A percentile compares a stretch with the other conserved stretches of the same genome.
Evolutionary conservation across 148 eudicot species (phyloP).

Genomic region (Pharnaceum exiguum): DNA sequence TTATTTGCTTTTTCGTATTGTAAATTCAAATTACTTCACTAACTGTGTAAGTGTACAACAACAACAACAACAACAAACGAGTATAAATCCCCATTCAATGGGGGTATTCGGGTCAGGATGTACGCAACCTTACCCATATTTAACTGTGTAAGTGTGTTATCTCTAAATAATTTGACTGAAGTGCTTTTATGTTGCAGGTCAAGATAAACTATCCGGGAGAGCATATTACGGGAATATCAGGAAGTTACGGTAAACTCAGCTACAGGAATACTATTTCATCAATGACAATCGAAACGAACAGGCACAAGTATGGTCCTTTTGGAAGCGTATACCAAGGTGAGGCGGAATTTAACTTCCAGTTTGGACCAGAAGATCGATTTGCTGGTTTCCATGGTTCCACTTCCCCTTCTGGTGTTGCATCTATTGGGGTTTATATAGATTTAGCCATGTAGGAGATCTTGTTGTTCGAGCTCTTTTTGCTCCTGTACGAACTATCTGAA

Average conservation of each 20-base stretch:
- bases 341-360: background rate
- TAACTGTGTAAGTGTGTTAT: too few species aligned
- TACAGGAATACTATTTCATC: background rate
- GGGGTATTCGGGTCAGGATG: too few species aligned
- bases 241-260: background rate
- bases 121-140: too few species aligned
- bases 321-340: background rate
- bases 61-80: too few species aligned
- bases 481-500: too few species aligned
- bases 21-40: too few species aligned
- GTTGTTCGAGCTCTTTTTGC: too few species aligned
- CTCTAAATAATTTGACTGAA: too few species aligned
- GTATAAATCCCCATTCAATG: too few species aligned
- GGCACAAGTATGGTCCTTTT: background rate
- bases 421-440: constrained; percentile 6
- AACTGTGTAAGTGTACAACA: too few species aligned
- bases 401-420: background rate
- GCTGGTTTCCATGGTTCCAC: constrained; percentile 7
- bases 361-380: background rate
- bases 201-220: background rate
- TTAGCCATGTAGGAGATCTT: too few species aligned
- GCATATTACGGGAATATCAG: background rate
- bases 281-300: background rate
- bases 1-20: too few species aligned
- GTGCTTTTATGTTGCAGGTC: background rate